These are phyloP conservation scores for Aeschynomene evenia DNA, from an alignment of 306 rosid genomes.

Conservation along the genomic window DNA sequence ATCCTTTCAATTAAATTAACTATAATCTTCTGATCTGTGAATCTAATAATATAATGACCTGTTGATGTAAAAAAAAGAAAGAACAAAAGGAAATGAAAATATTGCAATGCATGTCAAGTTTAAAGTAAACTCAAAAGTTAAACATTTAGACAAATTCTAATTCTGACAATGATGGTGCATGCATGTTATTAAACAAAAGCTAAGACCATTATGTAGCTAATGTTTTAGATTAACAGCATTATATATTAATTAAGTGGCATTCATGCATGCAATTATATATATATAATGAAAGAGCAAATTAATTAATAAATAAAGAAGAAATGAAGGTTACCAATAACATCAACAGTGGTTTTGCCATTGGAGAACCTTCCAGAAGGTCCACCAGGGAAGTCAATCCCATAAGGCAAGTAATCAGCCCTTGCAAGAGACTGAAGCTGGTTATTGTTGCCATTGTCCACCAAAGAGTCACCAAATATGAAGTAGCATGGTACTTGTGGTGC, in stretches of 20 bases:
- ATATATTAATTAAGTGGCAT: neutral
- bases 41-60: too few relatives aligned
- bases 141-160: too few relatives aligned
- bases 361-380: slow-evolving; percentile 64
- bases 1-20: neutral
- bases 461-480: slow-evolving; percentile 69
- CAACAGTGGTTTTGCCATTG: slow-evolving; percentile 57
- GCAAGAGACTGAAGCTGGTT: slow-evolving; percentile 45
- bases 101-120: too few relatives aligned
- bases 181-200: slow-evolving; percentile 16
- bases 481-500: slow-evolving; percentile 56
- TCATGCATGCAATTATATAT: slow-evolving; percentile 5
- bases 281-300: too few relatives aligned
- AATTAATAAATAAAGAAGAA: too few relatives aligned
- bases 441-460: slow-evolving; percentile 67
- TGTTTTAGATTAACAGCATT: neutral
- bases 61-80: neutral
- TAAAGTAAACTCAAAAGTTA: neutral
- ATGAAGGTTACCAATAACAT: slow-evolving; percentile 58
- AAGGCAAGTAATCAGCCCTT: slow-evolving; percentile 55
- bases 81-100: neutral
- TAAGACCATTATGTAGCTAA: neutral
- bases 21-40: too few relatives aligned
- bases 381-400: slow-evolving; percentile 62
- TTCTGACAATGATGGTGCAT: slow-evolving; percentile 13